Evolutionary conservation across 768 basidiomycete genomes (phyloP).

Genomic region (Psilocybe cyanescens): DNA sequence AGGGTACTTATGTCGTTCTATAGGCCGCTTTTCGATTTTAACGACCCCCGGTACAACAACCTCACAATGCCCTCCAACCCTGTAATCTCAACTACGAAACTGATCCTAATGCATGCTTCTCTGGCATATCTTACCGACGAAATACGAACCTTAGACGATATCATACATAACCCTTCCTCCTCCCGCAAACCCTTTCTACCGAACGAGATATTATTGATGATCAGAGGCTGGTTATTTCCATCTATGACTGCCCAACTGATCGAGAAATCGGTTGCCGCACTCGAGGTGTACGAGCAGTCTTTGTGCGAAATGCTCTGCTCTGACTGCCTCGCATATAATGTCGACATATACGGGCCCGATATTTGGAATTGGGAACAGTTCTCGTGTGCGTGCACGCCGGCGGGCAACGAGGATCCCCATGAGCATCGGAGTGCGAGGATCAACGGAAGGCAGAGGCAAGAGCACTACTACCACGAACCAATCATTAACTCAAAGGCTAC

Average conservation of each 20-base stretch:
- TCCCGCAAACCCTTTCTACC: slow-evolving; percentile 37
- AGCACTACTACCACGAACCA: background rate
- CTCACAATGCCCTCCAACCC: slow-evolving; percentile 24
- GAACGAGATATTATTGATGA: slow-evolving; percentile 53
- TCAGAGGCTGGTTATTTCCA: slow-evolving; percentile 51
- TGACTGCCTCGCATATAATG: slow-evolving; percentile 54
- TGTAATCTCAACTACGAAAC: slow-evolving; percentile 39
- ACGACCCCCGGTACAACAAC: slow-evolving; percentile 2
- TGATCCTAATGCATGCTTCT: slow-evolving; percentile 53
- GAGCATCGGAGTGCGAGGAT: slow-evolving; percentile 4
- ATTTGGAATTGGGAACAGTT: slow-evolving; percentile 60
- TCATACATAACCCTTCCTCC: slow-evolving; percentile 29
- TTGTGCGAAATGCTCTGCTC: slow-evolving; percentile 47
- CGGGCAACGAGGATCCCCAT: slow-evolving; percentile 10
- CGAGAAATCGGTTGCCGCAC: slow-evolving; percentile 42
- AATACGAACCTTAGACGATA: slow-evolving; percentile 44
- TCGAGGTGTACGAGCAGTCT: slow-evolving; percentile 43
- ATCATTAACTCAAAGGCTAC: slow-evolving; percentile 5
- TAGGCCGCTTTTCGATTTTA: background rate
- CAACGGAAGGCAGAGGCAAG: slow-evolving; percentile 7
- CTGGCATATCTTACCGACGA: slow-evolving; percentile 53
- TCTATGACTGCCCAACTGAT: slow-evolving; percentile 45
- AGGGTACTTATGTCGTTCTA: slow-evolving; percentile 17
- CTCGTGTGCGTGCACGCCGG: slow-evolving; percentile 46
- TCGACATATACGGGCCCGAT: slow-evolving; percentile 56